Conservation (phyloP, 768 basidiomycete genomes). For the Xerocomellus intermedius region DNA sequence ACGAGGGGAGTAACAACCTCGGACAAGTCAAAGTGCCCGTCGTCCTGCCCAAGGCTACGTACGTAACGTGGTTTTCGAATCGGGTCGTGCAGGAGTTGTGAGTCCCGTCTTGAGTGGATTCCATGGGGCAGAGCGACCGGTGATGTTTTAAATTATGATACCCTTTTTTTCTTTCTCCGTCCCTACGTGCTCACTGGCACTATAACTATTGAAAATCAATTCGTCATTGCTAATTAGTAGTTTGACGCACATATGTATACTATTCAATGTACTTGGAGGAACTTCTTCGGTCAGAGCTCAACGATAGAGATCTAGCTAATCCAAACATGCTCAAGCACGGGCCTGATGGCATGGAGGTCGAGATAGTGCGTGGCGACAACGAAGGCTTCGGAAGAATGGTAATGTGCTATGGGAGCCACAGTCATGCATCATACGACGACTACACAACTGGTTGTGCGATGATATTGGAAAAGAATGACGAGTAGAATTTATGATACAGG, state of each 20-base stretch:
- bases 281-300: not conserved
- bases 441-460: not conserved
- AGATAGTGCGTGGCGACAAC: not conserved
- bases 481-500: not conserved
- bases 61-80: slow-evolving; percentile 11
- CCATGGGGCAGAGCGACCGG: no score
- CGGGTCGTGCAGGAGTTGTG: slow-evolving; percentile 19
- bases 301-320: not conserved
- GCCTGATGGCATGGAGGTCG: not conserved
- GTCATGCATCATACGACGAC: no score
- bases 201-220: not conserved
- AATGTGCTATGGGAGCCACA: no score
- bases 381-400: not conserved
- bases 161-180: no score
- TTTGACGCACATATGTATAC: not conserved
- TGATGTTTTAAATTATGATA: not conserved
- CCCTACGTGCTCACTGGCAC: not conserved
- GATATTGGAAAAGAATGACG: not conserved
- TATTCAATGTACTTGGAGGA: not conserved
- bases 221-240: not conserved
- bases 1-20: slow-evolving; percentile 1
- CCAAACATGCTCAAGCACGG: not conserved
- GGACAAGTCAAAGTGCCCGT: slow-evolving; percentile 26
- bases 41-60: slow-evolving; percentile 10
- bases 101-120: not conserved